Conservation (phyloP, 163 green algal genomes). For the Prototheca wickerhamii region DNA sequence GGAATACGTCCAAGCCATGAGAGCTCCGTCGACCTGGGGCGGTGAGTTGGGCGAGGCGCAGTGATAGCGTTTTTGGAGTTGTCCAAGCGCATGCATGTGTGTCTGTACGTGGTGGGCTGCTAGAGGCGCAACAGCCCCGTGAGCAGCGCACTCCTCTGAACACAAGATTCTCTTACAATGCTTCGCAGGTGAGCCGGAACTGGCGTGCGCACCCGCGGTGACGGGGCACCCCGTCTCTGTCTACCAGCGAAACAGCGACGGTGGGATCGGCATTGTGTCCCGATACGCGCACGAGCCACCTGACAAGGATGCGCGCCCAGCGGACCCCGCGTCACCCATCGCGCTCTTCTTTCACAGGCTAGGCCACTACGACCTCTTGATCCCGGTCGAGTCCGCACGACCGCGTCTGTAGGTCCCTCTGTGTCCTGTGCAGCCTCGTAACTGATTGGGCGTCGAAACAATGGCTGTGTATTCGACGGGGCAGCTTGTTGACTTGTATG, state of each 20-base stretch:
- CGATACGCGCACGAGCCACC: not conserved
- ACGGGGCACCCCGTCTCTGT: not conserved
- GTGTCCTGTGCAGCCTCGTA: too few relatives aligned
- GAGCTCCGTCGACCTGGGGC: not conserved
- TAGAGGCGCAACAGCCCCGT: too few relatives aligned
- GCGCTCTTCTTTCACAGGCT: not conserved
- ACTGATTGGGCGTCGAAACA: too few relatives aligned
- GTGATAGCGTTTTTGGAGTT: too few relatives aligned
- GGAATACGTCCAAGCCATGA: not conserved
- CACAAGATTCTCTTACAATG: not conserved
- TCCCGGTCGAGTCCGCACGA: not conserved
- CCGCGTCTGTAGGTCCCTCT: too few relatives aligned
- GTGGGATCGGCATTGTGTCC: not conserved
- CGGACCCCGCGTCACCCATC: not conserved
- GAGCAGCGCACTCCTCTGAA: not conserved
- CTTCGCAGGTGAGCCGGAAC: not conserved
- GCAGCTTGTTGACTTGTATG: too few relatives aligned
- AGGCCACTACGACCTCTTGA: constrained; percentile 1
- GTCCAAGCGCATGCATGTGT: too few relatives aligned
- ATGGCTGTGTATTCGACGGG: too few relatives aligned
- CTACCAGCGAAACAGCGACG: not conserved
- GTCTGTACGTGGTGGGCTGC: too few relatives aligned
- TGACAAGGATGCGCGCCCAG: not conserved
- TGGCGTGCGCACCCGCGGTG: not conserved
- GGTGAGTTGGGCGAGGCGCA: too few relatives aligned